These are phyloP conservation scores for Fusarium austroafricanum DNA, from an alignment of 2,329 filamentous ascomycete genomes.

Conservation along the genomic window DNA sequence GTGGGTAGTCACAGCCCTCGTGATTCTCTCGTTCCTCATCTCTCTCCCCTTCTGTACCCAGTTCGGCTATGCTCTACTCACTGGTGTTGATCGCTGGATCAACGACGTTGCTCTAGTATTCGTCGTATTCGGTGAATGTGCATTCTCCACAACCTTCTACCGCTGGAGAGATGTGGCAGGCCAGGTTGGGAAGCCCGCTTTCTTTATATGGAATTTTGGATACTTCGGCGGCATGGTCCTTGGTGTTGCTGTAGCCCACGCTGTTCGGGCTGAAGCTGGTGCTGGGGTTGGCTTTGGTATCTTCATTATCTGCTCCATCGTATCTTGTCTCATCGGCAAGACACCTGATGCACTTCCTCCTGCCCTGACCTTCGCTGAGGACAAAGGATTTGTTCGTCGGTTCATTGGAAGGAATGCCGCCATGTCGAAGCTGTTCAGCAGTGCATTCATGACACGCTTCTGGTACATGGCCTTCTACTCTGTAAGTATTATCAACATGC, in stretches of 20 bases:
- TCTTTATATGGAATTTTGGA: constrained; percentile 60
- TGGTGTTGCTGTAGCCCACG: constrained; percentile 63
- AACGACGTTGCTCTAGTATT: constrained; percentile 67
- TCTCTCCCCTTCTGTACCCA: constrained; percentile 68
- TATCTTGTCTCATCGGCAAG: constrained; percentile 55
- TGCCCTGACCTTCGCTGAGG: constrained; percentile 56
- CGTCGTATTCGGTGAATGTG: constrained; percentile 64
- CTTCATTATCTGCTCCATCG: constrained; percentile 57
- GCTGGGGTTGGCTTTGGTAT: constrained; percentile 65
- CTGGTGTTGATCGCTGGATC: constrained; percentile 66
- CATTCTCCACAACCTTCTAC: constrained; percentile 64
- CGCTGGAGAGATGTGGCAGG: constrained; percentile 61
- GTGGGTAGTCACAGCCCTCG: constrained; percentile 61
- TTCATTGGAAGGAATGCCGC: constrained; percentile 44
- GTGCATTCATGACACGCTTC: constrained; percentile 53
- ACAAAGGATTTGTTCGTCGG: constrained; percentile 51
- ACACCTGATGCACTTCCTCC: constrained; percentile 54
- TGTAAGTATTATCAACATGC: constrained; percentile 51
- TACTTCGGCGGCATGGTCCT: constrained; percentile 66
- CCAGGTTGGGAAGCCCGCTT: constrained; percentile 58
- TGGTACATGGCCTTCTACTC: constrained; percentile 69
- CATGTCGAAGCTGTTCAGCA: constrained; percentile 51
- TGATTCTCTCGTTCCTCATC: constrained; percentile 63
- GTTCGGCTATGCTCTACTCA: constrained; percentile 67
- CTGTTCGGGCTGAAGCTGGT: constrained; percentile 56